Conservation (phyloP, 345 rosid species). For the Bruguiera sexangula region DNA sequence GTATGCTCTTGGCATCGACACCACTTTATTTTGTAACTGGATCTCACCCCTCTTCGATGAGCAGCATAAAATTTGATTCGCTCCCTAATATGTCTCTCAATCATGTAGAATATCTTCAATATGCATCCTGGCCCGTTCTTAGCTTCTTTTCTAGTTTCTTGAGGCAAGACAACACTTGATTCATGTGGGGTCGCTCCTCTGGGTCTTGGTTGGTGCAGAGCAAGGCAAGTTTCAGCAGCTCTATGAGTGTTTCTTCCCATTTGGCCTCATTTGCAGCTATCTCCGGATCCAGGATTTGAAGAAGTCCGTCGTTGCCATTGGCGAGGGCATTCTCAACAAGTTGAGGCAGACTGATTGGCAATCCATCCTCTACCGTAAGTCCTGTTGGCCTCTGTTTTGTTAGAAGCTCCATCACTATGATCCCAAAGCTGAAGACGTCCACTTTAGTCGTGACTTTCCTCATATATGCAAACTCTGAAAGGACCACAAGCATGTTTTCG, state of each 20-base stretch:
- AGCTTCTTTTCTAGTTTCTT: conserved; percentile 36
- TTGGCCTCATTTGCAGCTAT: conserved; percentile 24
- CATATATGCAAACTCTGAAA: conserved; percentile 82
- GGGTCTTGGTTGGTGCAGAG: conserved; percentile 60
- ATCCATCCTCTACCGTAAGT: conserved; percentile 41
- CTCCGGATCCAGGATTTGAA: conserved; percentile 45
- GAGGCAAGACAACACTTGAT: conserved; percentile 51
- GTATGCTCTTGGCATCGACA: too few relatives aligned
- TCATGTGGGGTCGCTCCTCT: conserved; percentile 57
- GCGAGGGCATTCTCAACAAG: conserved; percentile 47
- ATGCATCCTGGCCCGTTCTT: conserved; percentile 7
- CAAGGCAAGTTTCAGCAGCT: conserved; percentile 51
- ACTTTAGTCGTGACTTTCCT: conserved; percentile 69
- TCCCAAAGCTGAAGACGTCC: conserved; percentile 84
- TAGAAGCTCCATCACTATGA: conserved; percentile 66
- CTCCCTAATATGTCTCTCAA: neutral
- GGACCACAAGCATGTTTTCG: neutral
- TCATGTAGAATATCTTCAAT: neutral
- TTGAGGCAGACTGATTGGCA: conserved; percentile 46
- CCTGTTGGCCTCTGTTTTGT: conserved; percentile 77
- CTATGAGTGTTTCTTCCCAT: conserved; percentile 25
- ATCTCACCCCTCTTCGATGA: too few relatives aligned
- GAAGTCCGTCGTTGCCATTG: conserved; percentile 38
- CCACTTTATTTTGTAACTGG: too few relatives aligned
- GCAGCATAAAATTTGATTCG: conserved; percentile 1